phyloP scores from a whole-genome alignment of 1,284 basidiomycete genomes.

The Volvariella volvacea region DNA sequence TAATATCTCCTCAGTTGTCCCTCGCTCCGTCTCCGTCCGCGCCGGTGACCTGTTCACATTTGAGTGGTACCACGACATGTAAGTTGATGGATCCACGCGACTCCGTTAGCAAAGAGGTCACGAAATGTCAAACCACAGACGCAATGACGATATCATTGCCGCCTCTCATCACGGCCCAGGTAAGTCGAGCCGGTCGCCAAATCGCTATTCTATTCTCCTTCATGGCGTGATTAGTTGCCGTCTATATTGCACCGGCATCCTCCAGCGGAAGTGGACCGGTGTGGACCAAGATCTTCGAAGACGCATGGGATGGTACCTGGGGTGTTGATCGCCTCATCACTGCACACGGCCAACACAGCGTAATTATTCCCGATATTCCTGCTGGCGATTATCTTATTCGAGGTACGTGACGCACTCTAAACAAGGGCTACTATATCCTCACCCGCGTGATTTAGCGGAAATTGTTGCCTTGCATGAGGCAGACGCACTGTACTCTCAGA shows the following conservation, averaged over 20 bases:
- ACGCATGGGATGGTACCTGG: conserved; percentile 21
- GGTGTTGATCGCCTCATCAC: conserved; percentile 23
- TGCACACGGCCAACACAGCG: conserved; percentile 23
- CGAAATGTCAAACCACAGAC: too few relatives aligned
- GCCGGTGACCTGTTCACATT: conserved; percentile 37
- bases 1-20: neutral
- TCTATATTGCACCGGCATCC: conserved; percentile 45
- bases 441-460: conserved; percentile 23
- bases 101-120: too few relatives aligned
- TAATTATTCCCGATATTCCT: conserved; percentile 24
- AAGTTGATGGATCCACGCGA: neutral
- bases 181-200: conserved; percentile 43
- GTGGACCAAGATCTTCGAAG: conserved; percentile 43
- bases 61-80: conserved; percentile 29
- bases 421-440: neutral
- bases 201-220: conserved; percentile 39
- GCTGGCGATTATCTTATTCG: conserved; percentile 24
- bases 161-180: conserved; percentile 37
- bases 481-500: conserved; percentile 18
- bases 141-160: conserved; percentile 26
- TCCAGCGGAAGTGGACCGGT: conserved; percentile 39
- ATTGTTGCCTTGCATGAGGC: conserved; percentile 26
- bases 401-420: conserved; percentile 6
- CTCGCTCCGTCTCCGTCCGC: conserved; percentile 28
- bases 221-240: conserved; percentile 34